phyloP scores from a whole-genome alignment of 176 grass and related monocot genomes.

The sorghum (Sorghum bicolor) region DNA sequence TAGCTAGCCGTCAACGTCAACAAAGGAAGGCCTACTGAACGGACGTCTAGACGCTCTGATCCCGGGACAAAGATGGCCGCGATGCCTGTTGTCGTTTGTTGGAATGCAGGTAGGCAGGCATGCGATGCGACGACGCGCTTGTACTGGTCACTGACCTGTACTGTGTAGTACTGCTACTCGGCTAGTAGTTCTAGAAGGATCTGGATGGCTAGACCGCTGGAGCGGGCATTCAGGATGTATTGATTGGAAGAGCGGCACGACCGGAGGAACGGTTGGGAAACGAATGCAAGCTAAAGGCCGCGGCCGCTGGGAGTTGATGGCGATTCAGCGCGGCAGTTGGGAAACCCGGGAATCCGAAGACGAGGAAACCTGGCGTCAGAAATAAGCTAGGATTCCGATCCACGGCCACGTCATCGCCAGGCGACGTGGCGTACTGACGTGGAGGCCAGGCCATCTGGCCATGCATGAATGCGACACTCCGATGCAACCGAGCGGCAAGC shows the following conservation, averaged over 20 bases:
- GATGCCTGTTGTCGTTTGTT: constrained; percentile 23
- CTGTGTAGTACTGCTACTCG: background rate
- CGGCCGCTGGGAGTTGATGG: background rate
- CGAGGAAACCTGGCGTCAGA: background rate
- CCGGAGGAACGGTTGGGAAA: constrained; percentile 26
- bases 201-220: background rate
- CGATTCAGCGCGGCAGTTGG: constrained; percentile 9
- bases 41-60: background rate
- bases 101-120: constrained; percentile 13
- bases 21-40: background rate
- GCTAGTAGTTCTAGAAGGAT: background rate
- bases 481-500: background rate
- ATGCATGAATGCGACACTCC: background rate
- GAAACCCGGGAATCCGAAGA: background rate
- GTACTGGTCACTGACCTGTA: constrained; percentile 30
- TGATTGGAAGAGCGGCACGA: background rate
- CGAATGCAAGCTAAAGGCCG: background rate
- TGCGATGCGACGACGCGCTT: background rate
- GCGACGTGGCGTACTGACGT: background rate
- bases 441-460: background rate
- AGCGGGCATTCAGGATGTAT: background rate
- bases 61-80: background rate
- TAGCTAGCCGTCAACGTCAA: background rate
- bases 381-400: background rate
- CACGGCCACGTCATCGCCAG: background rate